A percentile compares a stretch with the other conserved stretches of the same genome.
Evolutionary conservation across 176 grass and related monocot species (phyloP).

Genomic region (Zizania latifolia): DNA sequence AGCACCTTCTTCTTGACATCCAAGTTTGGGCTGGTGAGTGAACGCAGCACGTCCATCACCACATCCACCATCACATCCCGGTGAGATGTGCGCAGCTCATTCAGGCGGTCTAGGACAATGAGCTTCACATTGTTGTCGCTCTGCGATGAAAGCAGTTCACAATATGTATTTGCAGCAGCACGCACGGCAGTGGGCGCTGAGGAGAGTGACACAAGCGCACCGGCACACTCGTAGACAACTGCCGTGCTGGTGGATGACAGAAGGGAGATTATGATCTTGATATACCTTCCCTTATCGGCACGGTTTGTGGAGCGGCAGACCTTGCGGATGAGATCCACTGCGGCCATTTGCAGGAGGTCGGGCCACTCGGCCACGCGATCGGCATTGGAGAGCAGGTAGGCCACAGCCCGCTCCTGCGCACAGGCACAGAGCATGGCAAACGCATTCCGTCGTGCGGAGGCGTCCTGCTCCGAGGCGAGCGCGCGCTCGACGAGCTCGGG

Average conservation of each 20-base stretch:
- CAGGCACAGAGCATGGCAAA: conserved; percentile 59
- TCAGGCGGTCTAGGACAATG: conserved; percentile 55
- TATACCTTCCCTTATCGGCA: conserved; percentile 61
- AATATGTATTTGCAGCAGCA: conserved; percentile 60
- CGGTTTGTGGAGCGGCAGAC: conserved; percentile 54
- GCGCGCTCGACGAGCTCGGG: conserved; percentile 56
- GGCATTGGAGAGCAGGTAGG: conserved; percentile 44
- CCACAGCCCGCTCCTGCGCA: conserved; percentile 49
- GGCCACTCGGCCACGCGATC: conserved; percentile 58
- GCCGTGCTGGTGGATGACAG: conserved; percentile 32
- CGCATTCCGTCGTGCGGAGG: conserved; percentile 55
- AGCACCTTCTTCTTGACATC: conserved; percentile 57
- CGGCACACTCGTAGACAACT: conserved; percentile 57
- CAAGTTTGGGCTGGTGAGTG: conserved; percentile 57
- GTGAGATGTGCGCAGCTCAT: conserved; percentile 44
- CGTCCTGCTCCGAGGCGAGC: conserved; percentile 53
- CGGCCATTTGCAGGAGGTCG: conserved; percentile 68
- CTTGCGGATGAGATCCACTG: conserved; percentile 61
- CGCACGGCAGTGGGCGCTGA: conserved; percentile 63
- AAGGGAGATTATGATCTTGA: conserved; percentile 58
- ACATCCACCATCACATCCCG: conserved; percentile 64
- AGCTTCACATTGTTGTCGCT: conserved; percentile 80
- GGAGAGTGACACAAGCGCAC: conserved; percentile 53
- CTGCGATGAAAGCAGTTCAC: conserved; percentile 55
- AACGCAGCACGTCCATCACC: conserved; percentile 64